These are phyloP conservation scores for Candida glaebosa DNA, from an alignment of 805 yeast genomes.

Conservation along the genomic window DNA sequence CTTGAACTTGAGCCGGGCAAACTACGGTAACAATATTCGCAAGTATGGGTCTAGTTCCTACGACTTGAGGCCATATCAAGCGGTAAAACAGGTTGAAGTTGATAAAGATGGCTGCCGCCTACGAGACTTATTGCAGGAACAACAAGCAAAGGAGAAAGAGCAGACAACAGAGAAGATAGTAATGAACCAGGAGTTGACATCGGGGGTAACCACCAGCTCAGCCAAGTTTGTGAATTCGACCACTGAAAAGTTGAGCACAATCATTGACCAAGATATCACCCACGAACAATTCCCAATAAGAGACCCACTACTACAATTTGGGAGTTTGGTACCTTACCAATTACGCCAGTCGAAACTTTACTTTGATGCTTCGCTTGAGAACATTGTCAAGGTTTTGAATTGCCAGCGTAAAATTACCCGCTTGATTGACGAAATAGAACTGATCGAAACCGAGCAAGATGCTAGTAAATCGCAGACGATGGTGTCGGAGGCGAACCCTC, in stretches of 20 bases:
- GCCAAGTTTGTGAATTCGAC: background rate
- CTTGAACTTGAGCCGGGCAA: slow-evolving; percentile 44
- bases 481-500: too few species aligned
- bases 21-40: slow-evolving; percentile 27
- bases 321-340: slow-evolving; percentile 43
- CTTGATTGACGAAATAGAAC: slow-evolving; percentile 16
- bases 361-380: slow-evolving; percentile 31
- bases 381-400: slow-evolving; percentile 18
- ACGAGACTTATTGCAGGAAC: slow-evolving; percentile 8
- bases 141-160: background rate
- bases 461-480: background rate
- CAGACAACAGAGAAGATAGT: slow-evolving; percentile 1
- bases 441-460: slow-evolving; percentile 1
- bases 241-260: background rate
- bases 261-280: slow-evolving; percentile 2
- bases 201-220: background rate
- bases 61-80: slow-evolving; percentile 33
- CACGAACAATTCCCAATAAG: slow-evolving; percentile 2
- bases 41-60: slow-evolving; percentile 39
- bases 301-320: slow-evolving; percentile 46
- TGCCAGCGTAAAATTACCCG: slow-evolving; percentile 18
- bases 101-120: slow-evolving; percentile 9
- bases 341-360: slow-evolving; percentile 34
- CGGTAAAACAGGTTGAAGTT: slow-evolving; percentile 19
- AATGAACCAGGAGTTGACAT: too few species aligned